Percentiles rank a stretch among this genome's conserved stretches.
These are phyloP conservation scores for Metarhizium humberi DNA, from an alignment of 2,329 filamentous ascomycete genomes.

Conservation along the genomic window DNA sequence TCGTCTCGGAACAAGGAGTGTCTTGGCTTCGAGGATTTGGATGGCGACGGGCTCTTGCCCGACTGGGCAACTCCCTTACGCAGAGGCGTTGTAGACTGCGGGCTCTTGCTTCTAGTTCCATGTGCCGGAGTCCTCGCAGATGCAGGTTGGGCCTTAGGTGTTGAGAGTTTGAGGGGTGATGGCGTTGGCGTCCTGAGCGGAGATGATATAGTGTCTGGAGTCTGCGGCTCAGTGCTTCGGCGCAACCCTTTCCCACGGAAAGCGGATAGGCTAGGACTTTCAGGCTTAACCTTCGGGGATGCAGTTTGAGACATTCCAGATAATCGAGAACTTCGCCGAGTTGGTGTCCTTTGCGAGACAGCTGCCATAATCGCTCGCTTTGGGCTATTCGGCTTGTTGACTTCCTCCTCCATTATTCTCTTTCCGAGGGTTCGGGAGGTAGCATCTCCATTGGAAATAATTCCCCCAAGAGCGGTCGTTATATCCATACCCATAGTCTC, in stretches of 20 bases:
- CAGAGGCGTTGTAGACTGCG: slow-evolving; percentile 8
- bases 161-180: slow-evolving; percentile 14
- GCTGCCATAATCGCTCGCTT: slow-evolving; percentile 25
- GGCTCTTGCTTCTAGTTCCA: slow-evolving; percentile 7
- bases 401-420: slow-evolving; percentile 50
- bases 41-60: slow-evolving; percentile 10
- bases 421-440: slow-evolving; percentile 33
- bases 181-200: slow-evolving; percentile 12
- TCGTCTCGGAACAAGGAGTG: slow-evolving; percentile 44
- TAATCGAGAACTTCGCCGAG: slow-evolving; percentile 9
- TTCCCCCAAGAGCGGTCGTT: slow-evolving; percentile 53
- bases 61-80: slow-evolving; percentile 5
- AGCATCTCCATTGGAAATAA: slow-evolving; percentile 34
- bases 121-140: neutral
- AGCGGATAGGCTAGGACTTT: slow-evolving; percentile 46
- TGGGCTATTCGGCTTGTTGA: slow-evolving; percentile 36
- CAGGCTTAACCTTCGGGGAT: slow-evolving; percentile 21
- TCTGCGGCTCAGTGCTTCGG: slow-evolving; percentile 34
- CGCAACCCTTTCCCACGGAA: slow-evolving; percentile 40
- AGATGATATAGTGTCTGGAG: slow-evolving; percentile 11
- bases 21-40: slow-evolving; percentile 17
- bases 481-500: slow-evolving; percentile 58
- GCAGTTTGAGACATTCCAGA: slow-evolving; percentile 18
- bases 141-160: slow-evolving; percentile 7
- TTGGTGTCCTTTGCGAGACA: slow-evolving; percentile 13